phyloP scores from a whole-genome alignment of 805 yeast species.

The Ogataea trehalophila region DNA sequence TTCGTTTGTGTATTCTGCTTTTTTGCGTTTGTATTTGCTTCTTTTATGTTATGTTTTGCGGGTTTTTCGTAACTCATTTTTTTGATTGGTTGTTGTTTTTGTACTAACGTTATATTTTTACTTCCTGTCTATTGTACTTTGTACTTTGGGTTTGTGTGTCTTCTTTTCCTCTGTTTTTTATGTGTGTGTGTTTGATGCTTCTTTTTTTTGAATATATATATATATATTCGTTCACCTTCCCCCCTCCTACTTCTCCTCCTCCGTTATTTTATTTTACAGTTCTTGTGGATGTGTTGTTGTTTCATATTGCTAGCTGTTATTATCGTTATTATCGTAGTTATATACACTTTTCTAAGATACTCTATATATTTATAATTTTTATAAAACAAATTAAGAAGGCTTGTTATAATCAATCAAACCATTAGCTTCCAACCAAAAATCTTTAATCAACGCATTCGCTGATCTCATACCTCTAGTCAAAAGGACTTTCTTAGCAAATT shows the following conservation, averaged over 20 bases:
- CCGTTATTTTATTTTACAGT: no score
- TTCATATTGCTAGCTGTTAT: no score
- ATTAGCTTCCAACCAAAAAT: conserved; percentile 61
- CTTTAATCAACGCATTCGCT: conserved; percentile 50
- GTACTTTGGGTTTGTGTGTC: no score
- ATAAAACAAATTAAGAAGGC: background rate
- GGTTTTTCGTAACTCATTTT: background rate
- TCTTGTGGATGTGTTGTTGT: no score
- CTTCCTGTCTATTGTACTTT: no score
- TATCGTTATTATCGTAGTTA: background rate
- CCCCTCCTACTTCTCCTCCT: no score
- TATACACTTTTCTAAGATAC: background rate
- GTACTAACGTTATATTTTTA: no score
- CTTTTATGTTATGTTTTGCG: background rate
- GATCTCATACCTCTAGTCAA: conserved; percentile 63
- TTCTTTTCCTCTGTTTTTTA: no score
- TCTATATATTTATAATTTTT: background rate
- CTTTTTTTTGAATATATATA: no score
- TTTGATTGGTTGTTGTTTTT: no score
- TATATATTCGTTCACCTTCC: no score
- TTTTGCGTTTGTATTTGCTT: conserved; percentile 1
- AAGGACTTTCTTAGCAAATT: conserved; percentile 50
- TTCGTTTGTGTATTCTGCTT: conserved; percentile 3
- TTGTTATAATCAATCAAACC: conserved; percentile 42
- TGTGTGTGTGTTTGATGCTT: no score